These are phyloP conservation scores for Apium graveolens DNA, from an alignment of 129 eudicot species.

Conservation along the genomic window DNA sequence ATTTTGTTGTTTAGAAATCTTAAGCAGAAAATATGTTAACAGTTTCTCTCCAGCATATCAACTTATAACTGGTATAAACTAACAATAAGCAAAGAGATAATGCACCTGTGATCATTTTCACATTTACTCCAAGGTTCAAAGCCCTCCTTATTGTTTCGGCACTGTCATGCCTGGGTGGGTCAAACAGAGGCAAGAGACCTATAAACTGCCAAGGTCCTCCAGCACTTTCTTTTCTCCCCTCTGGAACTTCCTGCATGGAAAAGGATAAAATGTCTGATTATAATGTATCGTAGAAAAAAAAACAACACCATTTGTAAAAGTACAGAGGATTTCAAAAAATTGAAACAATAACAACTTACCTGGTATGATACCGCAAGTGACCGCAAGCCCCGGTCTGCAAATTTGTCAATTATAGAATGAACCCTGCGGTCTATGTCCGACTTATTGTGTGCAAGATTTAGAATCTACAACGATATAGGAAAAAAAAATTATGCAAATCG, in stretches of 20 bases:
- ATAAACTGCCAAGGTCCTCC: slow-evolving; percentile 99
- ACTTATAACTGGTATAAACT: neutral
- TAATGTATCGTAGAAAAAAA: neutral
- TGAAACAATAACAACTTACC: slow-evolving; percentile 25
- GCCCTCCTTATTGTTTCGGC: slow-evolving; percentile 98
- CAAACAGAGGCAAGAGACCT: slow-evolving; percentile 96
- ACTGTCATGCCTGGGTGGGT: slow-evolving; percentile 99
- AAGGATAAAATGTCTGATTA: slow-evolving; percentile 2
- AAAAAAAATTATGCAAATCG: neutral
- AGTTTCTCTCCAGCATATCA: neutral
- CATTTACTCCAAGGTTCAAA: slow-evolving; percentile 93
- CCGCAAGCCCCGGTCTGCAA: slow-evolving; percentile 95
- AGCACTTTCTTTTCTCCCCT: slow-evolving; percentile 87
- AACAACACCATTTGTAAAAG: neutral
- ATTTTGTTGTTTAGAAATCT: neutral
- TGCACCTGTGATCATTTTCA: slow-evolving; percentile 95
- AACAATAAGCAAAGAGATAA: neutral
- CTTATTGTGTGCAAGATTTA: slow-evolving; percentile 88
- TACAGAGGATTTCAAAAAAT: neutral
- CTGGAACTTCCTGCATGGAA: slow-evolving; percentile 83
- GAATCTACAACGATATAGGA: slow-evolving; percentile 40
- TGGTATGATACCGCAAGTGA: slow-evolving; percentile 97
- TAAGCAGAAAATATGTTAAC: neutral
- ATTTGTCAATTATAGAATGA: slow-evolving; percentile 87
- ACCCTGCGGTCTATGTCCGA: slow-evolving; percentile 95